Percentiles rank a stretch among this genome's conserved stretches.
Evolutionary conservation across 306 rosid species (phyloP).

Genomic region (Psophocarpus tetragonolobus): DNA sequence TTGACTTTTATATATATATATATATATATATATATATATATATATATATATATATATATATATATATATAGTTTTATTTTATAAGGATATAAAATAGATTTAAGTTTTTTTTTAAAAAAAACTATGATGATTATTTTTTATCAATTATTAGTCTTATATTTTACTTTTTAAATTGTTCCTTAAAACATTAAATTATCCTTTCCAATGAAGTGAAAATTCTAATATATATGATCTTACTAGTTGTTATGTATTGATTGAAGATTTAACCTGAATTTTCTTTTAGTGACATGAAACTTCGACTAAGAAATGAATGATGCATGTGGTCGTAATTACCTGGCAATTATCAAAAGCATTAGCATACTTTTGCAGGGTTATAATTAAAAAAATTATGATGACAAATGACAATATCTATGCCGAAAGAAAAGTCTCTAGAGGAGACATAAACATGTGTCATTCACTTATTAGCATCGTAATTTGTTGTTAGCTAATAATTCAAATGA

Average conservation of each 20-base stretch:
- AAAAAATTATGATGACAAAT: conserved; percentile 31
- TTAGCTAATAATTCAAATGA: conserved; percentile 35
- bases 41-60: no score
- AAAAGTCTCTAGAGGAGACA: conserved; percentile 37
- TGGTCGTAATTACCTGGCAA: conserved; percentile 25
- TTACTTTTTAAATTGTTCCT: not conserved
- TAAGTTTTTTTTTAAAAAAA: no score
- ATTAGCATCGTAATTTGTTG: conserved; percentile 30
- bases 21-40: no score
- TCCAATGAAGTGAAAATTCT: not conserved
- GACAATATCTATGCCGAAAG: conserved; percentile 30
- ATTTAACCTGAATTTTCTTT: not conserved
- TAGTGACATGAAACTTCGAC: not conserved
- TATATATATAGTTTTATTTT: no score
- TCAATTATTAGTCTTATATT: not conserved
- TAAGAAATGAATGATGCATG: conserved; percentile 19
- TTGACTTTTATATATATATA: no score
- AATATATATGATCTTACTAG: not conserved
- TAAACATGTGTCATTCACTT: conserved; percentile 46
- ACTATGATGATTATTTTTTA: not conserved
- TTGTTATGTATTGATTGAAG: not conserved
- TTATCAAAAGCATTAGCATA: conserved; percentile 37
- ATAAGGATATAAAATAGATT: not conserved
- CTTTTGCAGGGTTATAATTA: conserved; percentile 34
- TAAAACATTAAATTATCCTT: not conserved